Conservation (phyloP, 2,329 filamentous ascomycete species). For the Beauveria scarabaeidicola region DNA sequence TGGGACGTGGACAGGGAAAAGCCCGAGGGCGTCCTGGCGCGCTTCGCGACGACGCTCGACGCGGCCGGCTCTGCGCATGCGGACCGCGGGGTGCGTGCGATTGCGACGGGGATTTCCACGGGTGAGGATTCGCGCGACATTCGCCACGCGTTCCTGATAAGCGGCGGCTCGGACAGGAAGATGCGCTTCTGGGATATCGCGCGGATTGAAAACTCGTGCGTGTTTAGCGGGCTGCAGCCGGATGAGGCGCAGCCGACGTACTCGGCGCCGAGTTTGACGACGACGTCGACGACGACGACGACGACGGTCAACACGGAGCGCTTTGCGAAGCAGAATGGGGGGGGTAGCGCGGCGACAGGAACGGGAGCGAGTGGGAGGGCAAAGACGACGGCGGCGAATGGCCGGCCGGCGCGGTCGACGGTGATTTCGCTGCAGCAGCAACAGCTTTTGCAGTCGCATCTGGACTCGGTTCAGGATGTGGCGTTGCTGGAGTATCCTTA, state of each 20-base stretch:
- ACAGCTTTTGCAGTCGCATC: constrained; percentile 72
- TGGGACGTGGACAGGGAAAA: constrained; percentile 88
- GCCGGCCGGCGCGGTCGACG: constrained; percentile 60
- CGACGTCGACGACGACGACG: constrained; percentile 55
- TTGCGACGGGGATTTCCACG: constrained; percentile 66
- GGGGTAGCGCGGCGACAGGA: constrained; percentile 16
- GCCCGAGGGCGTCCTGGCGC: constrained; percentile 75
- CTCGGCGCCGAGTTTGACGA: constrained; percentile 51
- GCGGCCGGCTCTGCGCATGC: constrained; percentile 43
- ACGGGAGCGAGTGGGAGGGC: constrained; percentile 21
- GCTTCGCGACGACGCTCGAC: constrained; percentile 71
- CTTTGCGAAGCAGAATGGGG: constrained; percentile 29
- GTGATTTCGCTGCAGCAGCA: constrained; percentile 86
- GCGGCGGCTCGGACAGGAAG: constrained; percentile 81
- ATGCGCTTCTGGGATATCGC: constrained; percentile 89
- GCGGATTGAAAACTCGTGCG: constrained; percentile 65
- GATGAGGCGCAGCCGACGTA: constrained; percentile 71
- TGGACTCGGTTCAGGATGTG: constrained; percentile 83
- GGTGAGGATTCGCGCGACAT: constrained; percentile 61
- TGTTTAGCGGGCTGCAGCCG: constrained; percentile 68
- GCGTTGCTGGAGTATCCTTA: constrained; percentile 84
- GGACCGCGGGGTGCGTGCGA: constrained; percentile 64
- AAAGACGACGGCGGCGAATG: constrained; percentile 20
- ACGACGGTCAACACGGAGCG: constrained; percentile 61
- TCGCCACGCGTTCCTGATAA: constrained; percentile 75